Conservation (phyloP, 345 rosid species). For the Salix arbutifolia region DNA sequence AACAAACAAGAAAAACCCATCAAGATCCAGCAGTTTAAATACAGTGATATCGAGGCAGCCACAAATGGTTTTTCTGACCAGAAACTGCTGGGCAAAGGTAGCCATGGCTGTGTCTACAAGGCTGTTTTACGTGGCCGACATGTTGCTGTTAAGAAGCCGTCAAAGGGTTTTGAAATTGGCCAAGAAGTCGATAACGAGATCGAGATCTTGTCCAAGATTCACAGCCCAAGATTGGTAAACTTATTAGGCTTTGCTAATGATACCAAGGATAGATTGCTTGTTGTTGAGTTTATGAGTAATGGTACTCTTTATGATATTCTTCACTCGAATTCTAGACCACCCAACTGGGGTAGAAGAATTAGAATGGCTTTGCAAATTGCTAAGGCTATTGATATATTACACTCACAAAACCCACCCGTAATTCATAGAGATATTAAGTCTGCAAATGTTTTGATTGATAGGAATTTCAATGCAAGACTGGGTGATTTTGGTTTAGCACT, state of each 20-base stretch:
- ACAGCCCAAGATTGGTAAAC: conserved; percentile 87
- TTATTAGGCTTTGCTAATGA: conserved; percentile 74
- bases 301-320: conserved; percentile 89
- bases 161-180: conserved; percentile 56
- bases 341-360: conserved; percentile 79
- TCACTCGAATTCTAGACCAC: conserved; percentile 57
- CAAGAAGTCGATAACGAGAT: conserved; percentile 86
- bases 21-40: conserved; percentile 72
- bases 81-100: conserved; percentile 83
- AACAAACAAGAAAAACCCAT: conserved; percentile 46
- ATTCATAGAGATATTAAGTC: conserved; percentile 95
- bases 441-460: conserved; percentile 93
- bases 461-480: conserved; percentile 77
- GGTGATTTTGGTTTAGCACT: conserved; percentile 96
- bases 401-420: conserved; percentile 70
- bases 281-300: conserved; percentile 87
- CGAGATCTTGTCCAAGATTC: conserved; percentile 85
- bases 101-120: conserved; percentile 95
- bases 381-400: conserved; percentile 69
- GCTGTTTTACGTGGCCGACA: conserved; percentile 80
- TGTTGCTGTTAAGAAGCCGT: conserved; percentile 82
- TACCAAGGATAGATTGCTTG: conserved; percentile 68
- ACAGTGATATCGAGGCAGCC: conserved; percentile 90
- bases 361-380: conserved; percentile 80
- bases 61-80: conserved; percentile 81